Evolutionary conservation across 768 basidiomycete genomes (phyloP), one percentile per base, ranked within the genome.

Genomic region (Auriscalpium orientale): DNA sequence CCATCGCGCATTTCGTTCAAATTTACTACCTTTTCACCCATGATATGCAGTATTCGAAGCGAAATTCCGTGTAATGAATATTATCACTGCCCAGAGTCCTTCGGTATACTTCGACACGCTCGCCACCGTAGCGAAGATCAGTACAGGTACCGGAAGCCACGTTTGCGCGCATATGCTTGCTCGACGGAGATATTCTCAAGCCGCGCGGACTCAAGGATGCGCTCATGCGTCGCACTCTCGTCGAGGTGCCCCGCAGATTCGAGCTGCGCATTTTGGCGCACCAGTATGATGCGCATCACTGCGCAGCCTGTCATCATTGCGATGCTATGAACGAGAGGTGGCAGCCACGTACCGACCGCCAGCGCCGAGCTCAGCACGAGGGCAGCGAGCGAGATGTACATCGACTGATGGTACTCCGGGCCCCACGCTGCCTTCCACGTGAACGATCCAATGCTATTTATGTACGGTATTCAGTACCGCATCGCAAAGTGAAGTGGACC

Each of bases 371-470:
- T 60, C n/a, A 75, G 57, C 3, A 59, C 63, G 12, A 79, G 62
- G 13, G 70, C 61, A 11, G 65, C 67, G 20, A 76, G 58, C 8
- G 70, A 71, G 51, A 86, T 81, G 43, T 72, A 71, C 81, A 85
- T 82, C 0, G 82, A 82, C 45, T 72, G 82, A 48, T 83, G 82
- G 61, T 85, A 86, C 57, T 74, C 61, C 0, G 84, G 84, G 8
- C 81, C 73, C 83, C 84, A 86, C n/a, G 65, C 64, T 2, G 78
- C 63, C 61, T 79, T 79, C 84, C 84, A 86, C 0, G 77, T 74
- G 62, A 78, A 85, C 0, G 82, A 83, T 3, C 81, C 79, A 61
- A 82, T 79, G 4, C 83, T 85, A 46, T 43, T 2, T 9, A 16
- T 38, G 44, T 8, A 46, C 33, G n/a, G n/a, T n/a, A 51, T 11